Base-by-base conservation (phyloP, 441 rosid species). In the Gossypium lobatum region DNA sequence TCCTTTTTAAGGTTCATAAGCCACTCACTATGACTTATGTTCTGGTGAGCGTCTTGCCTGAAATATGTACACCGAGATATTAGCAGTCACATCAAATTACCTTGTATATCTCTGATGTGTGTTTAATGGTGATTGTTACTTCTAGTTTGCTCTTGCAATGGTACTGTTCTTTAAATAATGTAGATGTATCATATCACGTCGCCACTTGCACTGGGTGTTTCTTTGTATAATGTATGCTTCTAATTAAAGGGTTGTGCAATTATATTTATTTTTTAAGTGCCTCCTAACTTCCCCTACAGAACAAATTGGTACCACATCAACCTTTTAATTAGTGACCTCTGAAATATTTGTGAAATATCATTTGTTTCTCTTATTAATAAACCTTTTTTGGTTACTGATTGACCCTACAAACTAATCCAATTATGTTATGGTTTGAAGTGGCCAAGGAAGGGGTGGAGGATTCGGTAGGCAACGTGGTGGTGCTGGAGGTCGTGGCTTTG, bases 391-490 rank as follows among this genome's bases (percentile, higher is more conserved):
- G 60, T 21, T 59, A 18, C 10, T 75, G 17, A 20, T 64, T 4
- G 20, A n/a, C 28, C 70, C 57, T 37, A 46, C 4, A 62, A 5
- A 34, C 72, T 25, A 14, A 14, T 63, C 63, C 76, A 5, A 61
- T 23, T 4, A 23, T 23, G 34, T 59, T 13, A 55, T 25, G 34
- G 6, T 73, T 25, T 13, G 70, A 52, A 90, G 95, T 63, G 85
- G 84, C 64, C 85, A 73, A 72, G 85, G 86, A 34, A 83, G 92
- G 83, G 89, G 88, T 75, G 85, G 90, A 18, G 82, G 87, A 37
- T 61, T 82, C 37, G 82, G 91, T 57, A 78, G 88, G 10, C 79
- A 71, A 20, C 91, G 93, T 18, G 91, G 94, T 50, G 85, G 81
- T 20, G 76, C 86, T 1, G 85, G 85, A 9, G 80, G 89, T 11